Conservation (phyloP, 306 rosid genomes). For the Inga laurina region DNA sequence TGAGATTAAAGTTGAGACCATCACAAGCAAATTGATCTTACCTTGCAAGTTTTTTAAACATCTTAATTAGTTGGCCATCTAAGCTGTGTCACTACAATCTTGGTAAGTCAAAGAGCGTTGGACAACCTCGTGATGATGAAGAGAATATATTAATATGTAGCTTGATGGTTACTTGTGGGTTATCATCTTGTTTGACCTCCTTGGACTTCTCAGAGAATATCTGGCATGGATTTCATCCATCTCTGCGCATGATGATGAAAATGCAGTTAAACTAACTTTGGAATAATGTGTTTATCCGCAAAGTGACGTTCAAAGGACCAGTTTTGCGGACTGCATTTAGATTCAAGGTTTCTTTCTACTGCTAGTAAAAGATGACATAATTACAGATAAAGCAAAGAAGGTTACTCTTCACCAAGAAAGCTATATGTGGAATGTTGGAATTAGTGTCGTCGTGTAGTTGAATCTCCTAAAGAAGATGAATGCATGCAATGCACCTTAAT, state of each 20-base stretch:
- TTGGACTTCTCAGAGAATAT: background rate
- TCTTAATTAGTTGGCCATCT: conserved; percentile 6
- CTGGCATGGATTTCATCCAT: background rate
- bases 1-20: background rate
- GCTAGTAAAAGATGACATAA: background rate
- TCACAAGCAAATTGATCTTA: conserved; percentile 20
- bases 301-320: background rate
- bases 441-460: conserved; percentile 15
- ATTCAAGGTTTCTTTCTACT: background rate
- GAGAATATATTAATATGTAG: background rate
- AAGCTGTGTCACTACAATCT: background rate
- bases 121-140: conserved; percentile 25
- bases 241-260: background rate
- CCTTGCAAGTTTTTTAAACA: background rate
- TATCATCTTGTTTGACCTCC: background rate
- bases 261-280: background rate
- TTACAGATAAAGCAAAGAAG: background rate
- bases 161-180: conserved; percentile 8
- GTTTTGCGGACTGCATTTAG: background rate
- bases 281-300: background rate
- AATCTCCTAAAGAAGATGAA: conserved; percentile 26
- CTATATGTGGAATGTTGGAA: conserved; percentile 2
- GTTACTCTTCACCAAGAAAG: conserved; percentile 22
- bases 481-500: background rate
- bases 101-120: conserved; percentile 40